Conservation (phyloP, 2,329 filamentous ascomycete species). For the Cladosporium sp. region DNA sequence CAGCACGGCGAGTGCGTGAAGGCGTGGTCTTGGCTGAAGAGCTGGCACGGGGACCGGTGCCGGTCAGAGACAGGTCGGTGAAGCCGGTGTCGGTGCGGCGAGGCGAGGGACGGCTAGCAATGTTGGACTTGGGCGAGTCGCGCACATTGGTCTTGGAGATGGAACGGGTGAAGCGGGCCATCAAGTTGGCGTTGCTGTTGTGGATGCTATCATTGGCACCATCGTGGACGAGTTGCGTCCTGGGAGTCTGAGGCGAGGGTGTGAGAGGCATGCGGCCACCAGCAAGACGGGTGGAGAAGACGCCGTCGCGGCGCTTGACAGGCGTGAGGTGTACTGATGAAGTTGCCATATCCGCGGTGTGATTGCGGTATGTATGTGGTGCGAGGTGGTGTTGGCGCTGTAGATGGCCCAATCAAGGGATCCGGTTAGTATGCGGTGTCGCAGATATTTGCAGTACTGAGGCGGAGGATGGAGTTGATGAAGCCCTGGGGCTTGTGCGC, state of each 20-base stretch:
- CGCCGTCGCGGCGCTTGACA: conserved; percentile 88
- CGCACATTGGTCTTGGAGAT: conserved; percentile 67
- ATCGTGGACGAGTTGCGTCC: conserved; percentile 58
- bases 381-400: conserved; percentile 28
- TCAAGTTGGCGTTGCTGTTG: conserved; percentile 71
- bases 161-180: conserved; percentile 74
- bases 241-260: conserved; percentile 77
- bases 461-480: conserved; percentile 22
- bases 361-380: conserved; percentile 26
- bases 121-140: conserved; percentile 96
- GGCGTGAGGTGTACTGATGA: conserved; percentile 76
- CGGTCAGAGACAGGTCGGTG: conserved; percentile 87
- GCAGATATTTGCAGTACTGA: conserved; percentile 41
- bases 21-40: conserved; percentile 47
- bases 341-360: conserved; percentile 69
- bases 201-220: conserved; percentile 67
- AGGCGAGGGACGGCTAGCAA: conserved; percentile 74
- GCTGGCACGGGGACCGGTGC: conserved; percentile 62
- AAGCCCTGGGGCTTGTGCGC: conserved; percentile 28
- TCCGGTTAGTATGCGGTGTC: conserved; percentile 38
- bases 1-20: conserved; percentile 44
- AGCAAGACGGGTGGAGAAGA: conserved; percentile 90
- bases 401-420: conserved; percentile 40
- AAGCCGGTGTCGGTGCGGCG: conserved; percentile 87
- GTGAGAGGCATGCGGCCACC: conserved; percentile 94